Evolutionary conservation across 1,284 basidiomycete species (phyloP), one percentile per base, ranked within the genome.

Genomic region (Mycena citricolor): DNA sequence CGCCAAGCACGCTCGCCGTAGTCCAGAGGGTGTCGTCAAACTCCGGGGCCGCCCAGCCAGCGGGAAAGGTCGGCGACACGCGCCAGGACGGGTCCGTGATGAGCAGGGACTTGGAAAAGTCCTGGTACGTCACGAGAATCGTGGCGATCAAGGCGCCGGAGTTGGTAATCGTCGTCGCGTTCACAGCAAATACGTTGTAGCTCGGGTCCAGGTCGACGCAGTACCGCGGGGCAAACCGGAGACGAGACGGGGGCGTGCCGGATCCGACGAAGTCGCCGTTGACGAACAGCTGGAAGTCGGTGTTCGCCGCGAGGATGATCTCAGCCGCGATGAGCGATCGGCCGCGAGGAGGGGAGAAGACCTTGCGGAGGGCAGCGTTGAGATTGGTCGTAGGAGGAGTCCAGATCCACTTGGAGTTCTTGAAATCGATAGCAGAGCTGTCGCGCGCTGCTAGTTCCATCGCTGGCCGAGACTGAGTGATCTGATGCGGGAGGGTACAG

Each of bases 81-180:
- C 85, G n/a, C 93, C 94, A 2, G 87, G 74, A 2, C 92, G 80
- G 0, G 86, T 90, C 1, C 87, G 85, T 22, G 17, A 36, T n/a
- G 22, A 40, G 5, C 19, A 17, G 17, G 26, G 32, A 32, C 16
- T 14, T 23, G 31, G 30, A 16, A 24, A 30, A 30, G 32, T 42
- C 39, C 19, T 24, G n/a, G 29, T 12, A 40, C 39, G 28, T 40
- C 28, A 40, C 28, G 25, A 40, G 29, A 30, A 40, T 40, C 11
- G 8, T 40, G 25, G 39, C 28, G 39, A 40, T 40, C 29, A 14
- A 14, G 25, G 39, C n/a, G n/a, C n/a, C 39, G 29, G n/a, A n/a
- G n/a, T n/a, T n/a, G n/a, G n/a, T n/a, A 17, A 8, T 33, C 16
- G 25, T 39, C 2, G 28, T 19, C 4, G 39, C 28, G n/a, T 31